phyloP scores from a whole-genome alignment of 345 rosid species.

The Rhizophora apiculata region DNA sequence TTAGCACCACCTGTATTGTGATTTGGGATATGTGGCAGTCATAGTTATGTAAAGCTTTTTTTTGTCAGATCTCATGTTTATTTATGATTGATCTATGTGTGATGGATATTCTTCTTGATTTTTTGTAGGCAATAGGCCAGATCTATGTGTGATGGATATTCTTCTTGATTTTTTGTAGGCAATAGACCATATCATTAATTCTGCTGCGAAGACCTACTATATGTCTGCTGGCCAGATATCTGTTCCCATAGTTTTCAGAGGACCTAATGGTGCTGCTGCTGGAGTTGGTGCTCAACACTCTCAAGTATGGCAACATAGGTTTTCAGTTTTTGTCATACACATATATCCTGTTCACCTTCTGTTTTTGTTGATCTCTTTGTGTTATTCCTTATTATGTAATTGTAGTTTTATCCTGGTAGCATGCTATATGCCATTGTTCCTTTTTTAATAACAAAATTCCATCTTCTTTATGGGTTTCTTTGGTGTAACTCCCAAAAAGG shows the following conservation, averaged over 20 bases:
- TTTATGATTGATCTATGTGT: background rate
- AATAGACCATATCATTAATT: constrained; percentile 87
- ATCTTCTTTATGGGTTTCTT: too few relatives aligned
- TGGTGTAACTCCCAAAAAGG: too few relatives aligned
- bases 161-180: constrained; percentile 51
- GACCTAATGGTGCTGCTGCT: constrained; percentile 98
- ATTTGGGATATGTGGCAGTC: background rate
- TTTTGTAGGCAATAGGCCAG: constrained; percentile 93
- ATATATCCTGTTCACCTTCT: background rate
- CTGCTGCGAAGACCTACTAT: constrained; percentile 80
- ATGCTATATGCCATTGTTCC: too few relatives aligned
- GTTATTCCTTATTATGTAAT: background rate
- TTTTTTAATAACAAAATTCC: too few relatives aligned
- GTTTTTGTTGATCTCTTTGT: background rate
- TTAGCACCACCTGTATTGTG: too few relatives aligned
- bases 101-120: constrained; percentile 3
- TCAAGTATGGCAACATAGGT: constrained; percentile 44
- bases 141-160: background rate
- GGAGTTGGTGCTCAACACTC: constrained; percentile 99
- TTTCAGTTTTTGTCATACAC: background rate
- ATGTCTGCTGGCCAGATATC: constrained; percentile 86
- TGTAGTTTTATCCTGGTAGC: too few relatives aligned
- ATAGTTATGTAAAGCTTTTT: background rate
- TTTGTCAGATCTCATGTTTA: background rate
- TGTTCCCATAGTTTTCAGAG: constrained; percentile 88